Percentiles rank a stretch among this genome's conserved stretches.
phyloP scores from a whole-genome alignment of 352 stramenopile genomes.

The Pythium dissimile region DNA sequence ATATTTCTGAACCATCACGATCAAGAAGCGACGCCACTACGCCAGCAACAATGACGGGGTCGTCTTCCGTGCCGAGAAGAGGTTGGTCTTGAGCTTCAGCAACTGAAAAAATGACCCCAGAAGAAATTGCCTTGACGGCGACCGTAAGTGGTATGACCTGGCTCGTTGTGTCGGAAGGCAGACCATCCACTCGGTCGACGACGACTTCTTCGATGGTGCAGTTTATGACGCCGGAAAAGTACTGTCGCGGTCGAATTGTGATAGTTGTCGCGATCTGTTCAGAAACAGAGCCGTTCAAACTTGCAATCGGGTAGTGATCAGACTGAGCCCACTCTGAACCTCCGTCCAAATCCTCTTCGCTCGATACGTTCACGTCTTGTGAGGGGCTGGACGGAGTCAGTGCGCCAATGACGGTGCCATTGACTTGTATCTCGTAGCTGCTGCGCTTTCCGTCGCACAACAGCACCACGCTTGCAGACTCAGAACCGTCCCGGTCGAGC shows the following conservation, averaged over 20 bases:
- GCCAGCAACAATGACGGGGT: neutral
- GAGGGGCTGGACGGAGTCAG: too few relatives aligned
- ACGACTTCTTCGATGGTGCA: constrained; percentile 19
- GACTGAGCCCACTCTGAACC: too few relatives aligned
- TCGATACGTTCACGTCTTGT: neutral
- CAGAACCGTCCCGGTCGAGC: constrained; percentile 17
- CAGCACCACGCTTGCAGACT: constrained; percentile 5
- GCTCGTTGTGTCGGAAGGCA: neutral
- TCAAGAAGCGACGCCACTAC: constrained; percentile 15
- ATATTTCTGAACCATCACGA: constrained; percentile 17
- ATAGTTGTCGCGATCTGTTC: constrained; percentile 8
- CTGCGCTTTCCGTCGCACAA: neutral
- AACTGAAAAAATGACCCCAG: neutral
- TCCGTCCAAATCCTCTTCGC: neutral
- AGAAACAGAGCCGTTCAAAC: neutral
- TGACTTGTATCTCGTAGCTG: too few relatives aligned
- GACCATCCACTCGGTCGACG: constrained; percentile 15
- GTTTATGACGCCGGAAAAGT: constrained; percentile 29
- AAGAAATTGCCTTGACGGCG: neutral
- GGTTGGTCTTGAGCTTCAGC: neutral
- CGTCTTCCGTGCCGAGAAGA: constrained; percentile 4
- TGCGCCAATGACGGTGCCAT: too few relatives aligned
- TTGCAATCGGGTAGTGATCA: neutral
- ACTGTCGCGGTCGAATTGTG: constrained; percentile 19
- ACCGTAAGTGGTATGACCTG: neutral